Evolutionary conservation across 257 asterid species (phyloP).

Genomic region (Salvia rosmarinus): DNA sequence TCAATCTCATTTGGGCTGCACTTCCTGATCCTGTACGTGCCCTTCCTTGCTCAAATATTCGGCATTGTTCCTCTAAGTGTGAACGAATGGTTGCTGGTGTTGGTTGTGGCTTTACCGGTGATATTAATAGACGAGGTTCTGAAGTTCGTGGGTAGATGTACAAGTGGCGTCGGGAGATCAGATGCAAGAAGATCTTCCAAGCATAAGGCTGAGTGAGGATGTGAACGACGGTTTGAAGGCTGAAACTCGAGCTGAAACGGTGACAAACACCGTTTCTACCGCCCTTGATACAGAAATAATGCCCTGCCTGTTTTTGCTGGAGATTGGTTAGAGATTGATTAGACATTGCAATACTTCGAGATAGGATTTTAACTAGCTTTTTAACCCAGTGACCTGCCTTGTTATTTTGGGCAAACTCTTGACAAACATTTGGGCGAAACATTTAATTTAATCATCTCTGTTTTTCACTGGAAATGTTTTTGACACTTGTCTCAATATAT

Average conservation of each 20-base stretch:
- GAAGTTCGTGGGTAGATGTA: slow-evolving; percentile 82
- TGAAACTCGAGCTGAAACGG: slow-evolving; percentile 26
- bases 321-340: slow-evolving; percentile 35
- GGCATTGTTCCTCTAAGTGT: slow-evolving; percentile 90
- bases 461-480: background rate
- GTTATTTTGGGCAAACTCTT: slow-evolving; percentile 35
- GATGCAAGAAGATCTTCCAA: slow-evolving; percentile 48
- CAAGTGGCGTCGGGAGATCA: slow-evolving; percentile 47
- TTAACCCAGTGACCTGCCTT: slow-evolving; percentile 43
- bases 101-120: slow-evolving; percentile 85
- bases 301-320: slow-evolving; percentile 36
- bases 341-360: slow-evolving; percentile 44
- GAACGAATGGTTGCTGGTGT: slow-evolving; percentile 82
- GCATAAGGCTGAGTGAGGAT: slow-evolving; percentile 63
- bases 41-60: slow-evolving; percentile 84
- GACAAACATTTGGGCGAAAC: slow-evolving; percentile 17
- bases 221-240: background rate
- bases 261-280: slow-evolving; percentile 17
- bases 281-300: slow-evolving; percentile 30
- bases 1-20: slow-evolving; percentile 91
- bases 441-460: background rate
- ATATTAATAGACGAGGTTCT: slow-evolving; percentile 84
- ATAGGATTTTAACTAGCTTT: slow-evolving; percentile 31
- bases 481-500: background rate
- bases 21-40: slow-evolving; percentile 91